Evolutionary conservation across 805 yeast species (phyloP), one percentile per base, ranked within the genome.

Genomic region (Candida pseudofarinosa): DNA sequence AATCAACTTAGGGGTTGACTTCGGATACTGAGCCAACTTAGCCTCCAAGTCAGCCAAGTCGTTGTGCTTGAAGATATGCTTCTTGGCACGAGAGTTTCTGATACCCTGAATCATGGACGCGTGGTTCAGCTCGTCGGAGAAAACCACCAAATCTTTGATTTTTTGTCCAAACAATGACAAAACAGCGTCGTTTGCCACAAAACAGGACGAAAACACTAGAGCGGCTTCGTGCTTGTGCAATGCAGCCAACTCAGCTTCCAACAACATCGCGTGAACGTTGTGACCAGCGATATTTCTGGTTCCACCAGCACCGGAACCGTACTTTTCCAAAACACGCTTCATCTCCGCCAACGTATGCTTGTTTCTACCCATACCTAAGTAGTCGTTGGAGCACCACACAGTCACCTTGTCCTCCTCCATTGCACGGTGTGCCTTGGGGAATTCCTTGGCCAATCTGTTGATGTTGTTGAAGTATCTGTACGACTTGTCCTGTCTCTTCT

Each of bases 291-390:
- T 93, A 69, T 93, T 93, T 60, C 99, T 79, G 38, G 99, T 93
- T 54, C 99, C 99, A 59, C 99, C 99, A 6, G 99, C 96, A 55
- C 99, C 99, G 3, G 96, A 85, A 56, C 99, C 99, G 62, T 93
- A 93, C 69, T 79, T 81, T 55, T 85, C 85, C 63, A 93, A 75
- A 14, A 95, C 82, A 38, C 72, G 62, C 54, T 84, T 83, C 91
- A 91, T 93, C 43, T 80, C 81, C 14, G 77, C 68, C 46, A 88
- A 69, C 35, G 91, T 91, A 49, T 75, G 70, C 48, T 76, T 76
- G 62, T 91, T 86, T 57, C 80, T 81, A 40, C 97, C 91, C 93
- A 93, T 87, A 10, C 98, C 97, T 47, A 93, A 74, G 63, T 93
- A 93, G 66, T 93, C 99, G 64, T 93, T 93, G 34, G 99, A 90